Evolutionary conservation across 202 grass and related monocot genomes (phyloP), one percentile per base, ranked within the genome.

Genomic region (Tripidium arundinaceum): DNA sequence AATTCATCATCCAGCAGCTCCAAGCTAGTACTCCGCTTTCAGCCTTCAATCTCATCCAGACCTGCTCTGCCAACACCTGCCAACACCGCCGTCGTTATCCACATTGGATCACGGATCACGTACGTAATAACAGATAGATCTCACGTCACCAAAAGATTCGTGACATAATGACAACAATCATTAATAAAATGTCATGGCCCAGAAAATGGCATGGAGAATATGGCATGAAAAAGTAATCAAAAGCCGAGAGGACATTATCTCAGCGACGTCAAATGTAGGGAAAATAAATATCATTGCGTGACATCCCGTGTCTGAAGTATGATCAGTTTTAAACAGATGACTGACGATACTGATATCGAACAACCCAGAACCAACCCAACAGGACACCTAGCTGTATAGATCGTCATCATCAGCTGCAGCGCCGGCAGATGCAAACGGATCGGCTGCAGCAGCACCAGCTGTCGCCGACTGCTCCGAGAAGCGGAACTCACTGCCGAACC

Each of bases 401-500:
- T 97, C 94, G 65, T 93, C 91, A 38, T 97, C 94, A 49, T 97
- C 94, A 2, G 82, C 90, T 0, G 60, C 55, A 2, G 57, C 85
- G 18, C 49, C 84, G 2, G 89, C 36, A 16, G 90, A 39, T 2
- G 90, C 79, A 42, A 94, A 97, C 11, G 89, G 89, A 57, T 94
- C 91, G 0, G 94, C 55, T 4, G 72, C 85, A 27, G 77, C 73
- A 0, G 75, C 79, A 15, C 72, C 72, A 5, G 57, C 80, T 0
- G 83, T 19, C 14, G 90, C 63, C 11, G 91, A 75, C 27, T 79
- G 85, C 16, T 90, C 89, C 1, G 85, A 68, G 62, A 97, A 97
- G 43, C 94, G 91, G 89, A 97, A 97, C 83, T 97, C 94, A 0
- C 84, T 92, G 62, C 94, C 91, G 0, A 94, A 85, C 8, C 91